These are phyloP conservation scores for Gamarada debralockiae DNA, from an alignment of 495 filamentous ascomycete genomes.

Conservation along the genomic window DNA sequence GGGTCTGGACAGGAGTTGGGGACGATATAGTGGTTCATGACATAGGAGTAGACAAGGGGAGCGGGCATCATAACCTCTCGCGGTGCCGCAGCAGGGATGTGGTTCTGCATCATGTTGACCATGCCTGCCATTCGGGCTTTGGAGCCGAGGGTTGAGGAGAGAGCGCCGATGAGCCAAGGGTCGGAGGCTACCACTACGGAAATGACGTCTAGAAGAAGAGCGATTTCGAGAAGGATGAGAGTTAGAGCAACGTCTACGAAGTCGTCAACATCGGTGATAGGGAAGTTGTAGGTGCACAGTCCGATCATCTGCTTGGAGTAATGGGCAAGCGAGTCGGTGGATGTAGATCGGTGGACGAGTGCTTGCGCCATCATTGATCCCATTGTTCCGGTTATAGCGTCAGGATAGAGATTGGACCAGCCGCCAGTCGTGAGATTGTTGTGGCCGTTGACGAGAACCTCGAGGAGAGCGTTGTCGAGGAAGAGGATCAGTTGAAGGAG, in stretches of 20 bases:
- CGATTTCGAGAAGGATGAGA: constrained; percentile 51
- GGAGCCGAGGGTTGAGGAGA: constrained; percentile 32
- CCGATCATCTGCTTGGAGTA: constrained; percentile 25
- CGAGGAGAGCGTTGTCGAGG: constrained; percentile 32
- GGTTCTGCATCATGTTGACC: constrained; percentile 39
- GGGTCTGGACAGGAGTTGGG: constrained; percentile 18
- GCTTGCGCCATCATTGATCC: constrained; percentile 33
- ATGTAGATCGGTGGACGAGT: constrained; percentile 31
- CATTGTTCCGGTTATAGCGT: constrained; percentile 29
- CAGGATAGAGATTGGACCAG: constrained; percentile 34
- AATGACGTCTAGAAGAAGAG: constrained; percentile 51
- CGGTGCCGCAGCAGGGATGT: constrained; percentile 30
- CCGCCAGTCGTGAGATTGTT: constrained; percentile 21
- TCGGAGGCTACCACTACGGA: constrained; percentile 45
- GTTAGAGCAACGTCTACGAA: constrained; percentile 27
- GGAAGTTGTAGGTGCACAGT: constrained; percentile 27
- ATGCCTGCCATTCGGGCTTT: constrained; percentile 35
- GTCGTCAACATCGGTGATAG: constrained; percentile 20
- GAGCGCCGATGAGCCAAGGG: constrained; percentile 32
- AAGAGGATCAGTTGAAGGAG: constrained; percentile 27
- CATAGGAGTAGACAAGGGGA: constrained; percentile 32
- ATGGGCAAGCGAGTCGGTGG: constrained; percentile 32
- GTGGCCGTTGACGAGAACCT: constrained; percentile 30
- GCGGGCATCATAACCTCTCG: constrained; percentile 32
- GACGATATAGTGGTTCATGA: constrained; percentile 26